Conservation (phyloP, 805 yeast genomes). For the Candida easanensis region DNA sequence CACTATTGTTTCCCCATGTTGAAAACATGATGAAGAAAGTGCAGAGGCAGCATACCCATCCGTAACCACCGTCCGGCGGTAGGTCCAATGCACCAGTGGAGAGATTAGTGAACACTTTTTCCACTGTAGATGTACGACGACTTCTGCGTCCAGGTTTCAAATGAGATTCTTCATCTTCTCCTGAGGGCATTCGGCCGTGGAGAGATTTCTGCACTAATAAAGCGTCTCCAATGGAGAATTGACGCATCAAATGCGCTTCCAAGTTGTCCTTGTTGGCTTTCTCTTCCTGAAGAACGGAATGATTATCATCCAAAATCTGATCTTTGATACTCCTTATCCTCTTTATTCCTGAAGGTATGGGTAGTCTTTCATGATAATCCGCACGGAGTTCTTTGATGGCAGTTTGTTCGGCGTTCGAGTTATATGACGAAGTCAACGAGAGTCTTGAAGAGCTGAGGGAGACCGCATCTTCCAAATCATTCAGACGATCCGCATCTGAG, state of each 20-base stretch:
- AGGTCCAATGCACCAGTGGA: constrained; percentile 33
- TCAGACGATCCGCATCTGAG: too few relatives aligned
- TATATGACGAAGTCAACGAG: constrained; percentile 14
- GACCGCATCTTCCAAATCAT: not conserved
- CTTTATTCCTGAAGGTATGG: not conserved
- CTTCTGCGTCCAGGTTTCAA: not conserved
- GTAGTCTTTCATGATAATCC: not conserved
- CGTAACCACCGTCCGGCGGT: constrained; percentile 67
- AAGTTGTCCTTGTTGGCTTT: constrained; percentile 10
- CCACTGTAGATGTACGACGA: constrained; percentile 11
- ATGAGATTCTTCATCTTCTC: not conserved
- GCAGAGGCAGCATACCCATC: constrained; percentile 60
- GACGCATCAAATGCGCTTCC: constrained; percentile 11
- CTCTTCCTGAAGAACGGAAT: constrained; percentile 14
- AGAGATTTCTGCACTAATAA: constrained; percentile 1
- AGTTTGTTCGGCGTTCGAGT: constrained; percentile 4
- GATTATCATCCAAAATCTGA: constrained; percentile 16
- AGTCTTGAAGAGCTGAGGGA: constrained; percentile 5
- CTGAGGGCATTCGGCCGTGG: not conserved
- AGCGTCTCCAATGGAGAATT: constrained; percentile 21
- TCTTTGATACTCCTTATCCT: constrained; percentile 14
- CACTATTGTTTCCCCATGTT: constrained; percentile 68
- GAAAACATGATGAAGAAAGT: constrained; percentile 49
- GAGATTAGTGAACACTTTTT: constrained; percentile 34
- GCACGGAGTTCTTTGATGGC: constrained; percentile 5